Conservation (phyloP, 129 eudicot genomes). For the Smallanthus sonchifolius region DNA sequence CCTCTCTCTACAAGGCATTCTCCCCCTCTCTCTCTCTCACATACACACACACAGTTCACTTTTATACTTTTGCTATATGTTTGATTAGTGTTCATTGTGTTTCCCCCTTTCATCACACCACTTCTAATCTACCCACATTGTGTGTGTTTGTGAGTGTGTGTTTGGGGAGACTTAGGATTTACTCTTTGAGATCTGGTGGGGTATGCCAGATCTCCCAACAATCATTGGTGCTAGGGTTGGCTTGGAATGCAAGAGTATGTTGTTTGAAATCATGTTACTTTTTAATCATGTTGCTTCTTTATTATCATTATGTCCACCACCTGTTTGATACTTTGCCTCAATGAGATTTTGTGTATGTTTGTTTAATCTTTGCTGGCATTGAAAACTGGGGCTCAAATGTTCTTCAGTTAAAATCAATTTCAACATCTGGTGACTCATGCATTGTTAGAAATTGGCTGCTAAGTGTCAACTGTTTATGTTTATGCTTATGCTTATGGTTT, state of each 20-base stretch:
- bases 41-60: slow-evolving; percentile 2
- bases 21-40: slow-evolving; percentile 22
- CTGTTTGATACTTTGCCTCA: slow-evolving; percentile 31
- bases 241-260: slow-evolving; percentile 32
- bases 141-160: not conserved
- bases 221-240: slow-evolving; percentile 24
- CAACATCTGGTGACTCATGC: slow-evolving; percentile 7
- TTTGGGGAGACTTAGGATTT: slow-evolving; percentile 14
- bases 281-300: slow-evolving; percentile 24
- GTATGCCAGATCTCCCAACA: slow-evolving; percentile 32
- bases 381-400: slow-evolving; percentile 13
- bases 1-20: slow-evolving; percentile 21
- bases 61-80: slow-evolving; percentile 17
- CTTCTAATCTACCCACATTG: slow-evolving; percentile 20
- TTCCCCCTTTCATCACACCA: slow-evolving; percentile 14
- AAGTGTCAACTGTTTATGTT: not conserved
- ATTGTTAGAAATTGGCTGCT: slow-evolving; percentile 14
- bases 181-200: slow-evolving; percentile 38
- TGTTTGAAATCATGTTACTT: slow-evolving; percentile 16
- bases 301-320: slow-evolving; percentile 30
- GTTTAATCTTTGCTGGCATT: slow-evolving; percentile 11
- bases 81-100: slow-evolving; percentile 26
- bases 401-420: not conserved
- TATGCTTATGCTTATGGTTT: not conserved
- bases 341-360: not conserved